Conservation (phyloP, 768 basidiomycete genomes). For the Leccinum fibrillosum region DNA sequence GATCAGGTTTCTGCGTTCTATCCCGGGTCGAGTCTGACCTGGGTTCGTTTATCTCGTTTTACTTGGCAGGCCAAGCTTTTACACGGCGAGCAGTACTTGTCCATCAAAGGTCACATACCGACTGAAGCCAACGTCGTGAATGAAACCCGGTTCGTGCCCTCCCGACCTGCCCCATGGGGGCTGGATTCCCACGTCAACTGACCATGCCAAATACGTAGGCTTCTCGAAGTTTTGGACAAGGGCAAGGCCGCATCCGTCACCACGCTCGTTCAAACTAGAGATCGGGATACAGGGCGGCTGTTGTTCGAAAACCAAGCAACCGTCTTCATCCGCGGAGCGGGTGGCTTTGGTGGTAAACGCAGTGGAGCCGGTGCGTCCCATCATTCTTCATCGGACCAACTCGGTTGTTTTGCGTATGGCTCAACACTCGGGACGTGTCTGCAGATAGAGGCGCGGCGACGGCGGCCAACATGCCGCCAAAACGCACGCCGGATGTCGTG, state of each 20-base stretch:
- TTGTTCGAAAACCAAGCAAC: constrained; percentile 94
- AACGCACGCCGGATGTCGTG: constrained; percentile 79
- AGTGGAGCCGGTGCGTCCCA: constrained; percentile 61
- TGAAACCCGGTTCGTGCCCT: constrained; percentile 52
- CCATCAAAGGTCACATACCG: constrained; percentile 83
- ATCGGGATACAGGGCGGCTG: constrained; percentile 71
- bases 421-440: background rate
- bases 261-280: constrained; percentile 70
- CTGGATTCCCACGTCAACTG: constrained; percentile 8
- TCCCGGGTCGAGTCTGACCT: background rate
- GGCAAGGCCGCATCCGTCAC: constrained; percentile 94
- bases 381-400: constrained; percentile 1
- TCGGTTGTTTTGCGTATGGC: background rate
- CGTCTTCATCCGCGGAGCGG: constrained; percentile 87
- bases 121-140: constrained; percentile 78
- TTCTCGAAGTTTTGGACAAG: constrained; percentile 83
- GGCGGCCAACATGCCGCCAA: constrained; percentile 76
- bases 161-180: constrained; percentile 13
- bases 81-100: constrained; percentile 95
- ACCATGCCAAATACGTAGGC: constrained; percentile 34
- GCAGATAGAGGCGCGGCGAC: constrained; percentile 88
- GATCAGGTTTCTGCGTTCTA: background rate
- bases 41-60: background rate
- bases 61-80: constrained; percentile 79
- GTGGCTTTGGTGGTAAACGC: constrained; percentile 95